phyloP scores from a whole-genome alignment of 345 rosid genomes.

The Brassica cretica region DNA sequence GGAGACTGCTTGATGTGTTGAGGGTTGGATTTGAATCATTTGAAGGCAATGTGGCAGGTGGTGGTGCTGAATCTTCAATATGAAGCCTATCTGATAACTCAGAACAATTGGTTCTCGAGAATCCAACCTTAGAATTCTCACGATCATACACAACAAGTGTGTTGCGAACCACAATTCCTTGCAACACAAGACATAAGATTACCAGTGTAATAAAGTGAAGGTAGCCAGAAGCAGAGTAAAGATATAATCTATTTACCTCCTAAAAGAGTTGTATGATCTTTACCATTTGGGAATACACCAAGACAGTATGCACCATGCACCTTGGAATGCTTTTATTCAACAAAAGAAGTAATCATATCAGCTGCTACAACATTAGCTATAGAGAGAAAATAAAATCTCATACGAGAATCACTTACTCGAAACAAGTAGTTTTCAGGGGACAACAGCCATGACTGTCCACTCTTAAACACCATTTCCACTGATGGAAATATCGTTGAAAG shows the following conservation, averaged over 20 bases:
- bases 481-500: constrained; percentile 65
- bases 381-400: not conserved
- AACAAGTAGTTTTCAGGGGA: constrained; percentile 95
- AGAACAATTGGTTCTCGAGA: constrained; percentile 97
- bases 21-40: constrained; percentile 41
- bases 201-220: not conserved
- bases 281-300: constrained; percentile 85
- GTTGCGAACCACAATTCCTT: constrained; percentile 85
- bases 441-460: constrained; percentile 63
- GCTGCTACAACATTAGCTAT: not conserved
- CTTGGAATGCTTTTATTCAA: constrained; percentile 67
- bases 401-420: constrained; percentile 50
- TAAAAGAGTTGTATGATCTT: constrained; percentile 82
- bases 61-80: constrained; percentile 46
- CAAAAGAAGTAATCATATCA: constrained; percentile 13
- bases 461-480: constrained; percentile 70
- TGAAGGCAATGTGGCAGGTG: constrained; percentile 49
- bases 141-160: constrained; percentile 90
- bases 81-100: constrained; percentile 81
- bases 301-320: constrained; percentile 77
- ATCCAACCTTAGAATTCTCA: constrained; percentile 76
- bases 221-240: not conserved
- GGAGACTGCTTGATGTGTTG: constrained; percentile 32
- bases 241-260: constrained; percentile 56
- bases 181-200: not conserved